Base-by-base conservation (phyloP, 2,329 filamentous ascomycete genomes). In the Microdochium trichocladiopsis region DNA sequence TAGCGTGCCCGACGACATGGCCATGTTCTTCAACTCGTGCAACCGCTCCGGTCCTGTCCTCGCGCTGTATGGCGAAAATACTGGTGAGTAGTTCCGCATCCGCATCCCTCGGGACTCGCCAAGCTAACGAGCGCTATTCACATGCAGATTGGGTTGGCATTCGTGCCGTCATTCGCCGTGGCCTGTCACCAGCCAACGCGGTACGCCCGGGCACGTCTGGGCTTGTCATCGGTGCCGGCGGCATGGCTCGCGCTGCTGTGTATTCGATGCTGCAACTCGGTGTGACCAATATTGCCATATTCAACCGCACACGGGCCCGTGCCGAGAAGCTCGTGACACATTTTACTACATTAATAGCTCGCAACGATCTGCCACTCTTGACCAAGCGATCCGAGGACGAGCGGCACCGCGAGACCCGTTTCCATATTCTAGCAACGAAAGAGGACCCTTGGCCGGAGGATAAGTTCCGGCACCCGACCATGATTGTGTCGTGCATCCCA, bases 211-310 rank as follows among this genome's bases (percentile, higher is more conserved):
- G 68, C 10, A 78, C 75, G 2, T 79, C 73, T 2, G 83, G 78
- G 0, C 70, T 87, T 14, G 75, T 87, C 22, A 77, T 87, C 25
- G 84, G 84, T 25, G 83, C 83, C 1, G 83, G 84, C 6, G 88
- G 88, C 6, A 92, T 92, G 87, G 88, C 86, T 9, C 78, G 88
- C 54, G 87, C 88, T 2, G 86, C 87, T 2, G 80, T 90, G 2
- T 93, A 93, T 59, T 84, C 88, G 1, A 83, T 93, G 79, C 75
- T 92, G 23, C 86, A 88, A 59, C 74, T 92, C 8, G 88, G 88
- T 2, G 87, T 90, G 49, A 82, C 82, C 54, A 87, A 88, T 57
- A 87, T 93, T 48, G 84, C 87, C 57, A 79, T 93, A 22, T 84
- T 81, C 65, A 92, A 93, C 60, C 77, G 88, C 25, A 91, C 87